Conservation (phyloP, 2,329 filamentous ascomycete genomes). For the Clonostachys byssicola region DNA sequence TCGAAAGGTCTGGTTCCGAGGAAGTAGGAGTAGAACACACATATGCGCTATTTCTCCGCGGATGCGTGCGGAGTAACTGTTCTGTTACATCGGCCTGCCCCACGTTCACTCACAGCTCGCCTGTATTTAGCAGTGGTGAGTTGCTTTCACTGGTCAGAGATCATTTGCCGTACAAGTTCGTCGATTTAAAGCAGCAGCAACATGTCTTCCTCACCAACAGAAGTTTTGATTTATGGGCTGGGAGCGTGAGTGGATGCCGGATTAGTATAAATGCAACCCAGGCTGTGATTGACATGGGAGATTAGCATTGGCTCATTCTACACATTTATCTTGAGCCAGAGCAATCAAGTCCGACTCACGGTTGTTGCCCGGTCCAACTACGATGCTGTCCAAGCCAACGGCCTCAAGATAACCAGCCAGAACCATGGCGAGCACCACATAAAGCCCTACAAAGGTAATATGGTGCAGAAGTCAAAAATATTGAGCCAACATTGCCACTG, state of each 20-base stretch:
- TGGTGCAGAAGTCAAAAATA: not conserved
- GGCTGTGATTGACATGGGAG: not conserved
- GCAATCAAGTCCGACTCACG: constrained; percentile 54
- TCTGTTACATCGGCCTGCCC: no score
- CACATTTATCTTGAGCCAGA: constrained; percentile 34
- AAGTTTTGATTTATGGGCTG: constrained; percentile 45
- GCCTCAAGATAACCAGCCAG: constrained; percentile 61
- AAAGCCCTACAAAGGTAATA: constrained; percentile 33
- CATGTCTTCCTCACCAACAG: not conserved
- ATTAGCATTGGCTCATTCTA: constrained; percentile 53
- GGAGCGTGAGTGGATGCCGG: constrained; percentile 39
- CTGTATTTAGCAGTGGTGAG: no score
- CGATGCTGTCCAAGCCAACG: constrained; percentile 52
- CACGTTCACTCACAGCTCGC: no score
- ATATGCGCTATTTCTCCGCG: no score
- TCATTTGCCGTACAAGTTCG: no score
- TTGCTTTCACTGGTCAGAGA: no score
- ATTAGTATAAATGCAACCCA: not conserved
- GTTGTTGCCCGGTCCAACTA: constrained; percentile 75
- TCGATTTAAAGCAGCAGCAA: no score
- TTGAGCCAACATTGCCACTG: not conserved
- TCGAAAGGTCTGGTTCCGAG: no score
- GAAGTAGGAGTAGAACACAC: no score
- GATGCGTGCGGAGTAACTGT: no score
- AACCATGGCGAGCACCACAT: constrained; percentile 58